These are phyloP conservation scores for Colletotrichum aenigma DNA, from an alignment of 2,329 filamentous ascomycete genomes.

Conservation along the genomic window DNA sequence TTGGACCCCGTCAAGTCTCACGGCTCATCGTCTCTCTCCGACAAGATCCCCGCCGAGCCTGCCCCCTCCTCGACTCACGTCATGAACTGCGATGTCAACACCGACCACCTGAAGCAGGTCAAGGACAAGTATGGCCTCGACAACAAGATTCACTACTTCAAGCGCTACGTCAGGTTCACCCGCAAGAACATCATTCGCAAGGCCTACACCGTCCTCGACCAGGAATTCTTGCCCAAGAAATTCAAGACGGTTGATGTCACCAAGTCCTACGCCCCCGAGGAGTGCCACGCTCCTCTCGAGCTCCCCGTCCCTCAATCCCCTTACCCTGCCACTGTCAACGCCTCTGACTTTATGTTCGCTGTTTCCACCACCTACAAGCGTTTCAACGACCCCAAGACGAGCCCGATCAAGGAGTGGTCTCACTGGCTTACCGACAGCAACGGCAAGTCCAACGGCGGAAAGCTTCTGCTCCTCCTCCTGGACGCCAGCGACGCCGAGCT, in stretches of 20 bases:
- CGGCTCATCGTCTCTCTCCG: slow-evolving; percentile 23
- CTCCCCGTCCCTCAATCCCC: slow-evolving; percentile 56
- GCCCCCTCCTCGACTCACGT: slow-evolving; percentile 29
- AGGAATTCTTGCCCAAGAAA: slow-evolving; percentile 49
- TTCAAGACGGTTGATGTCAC: slow-evolving; percentile 54
- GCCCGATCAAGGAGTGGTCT: slow-evolving; percentile 61
- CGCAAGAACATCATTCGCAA: slow-evolving; percentile 54
- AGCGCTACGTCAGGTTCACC: slow-evolving; percentile 58
- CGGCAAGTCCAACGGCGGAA: slow-evolving; percentile 60
- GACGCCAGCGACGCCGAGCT: slow-evolving; percentile 58
- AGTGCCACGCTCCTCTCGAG: slow-evolving; percentile 54
- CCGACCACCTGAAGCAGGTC: slow-evolving; percentile 47
- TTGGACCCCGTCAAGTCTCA: slow-evolving; percentile 22
- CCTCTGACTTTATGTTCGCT: slow-evolving; percentile 63
- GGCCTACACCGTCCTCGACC: slow-evolving; percentile 53
- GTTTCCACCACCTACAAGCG: slow-evolving; percentile 63
- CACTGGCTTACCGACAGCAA: slow-evolving; percentile 64
- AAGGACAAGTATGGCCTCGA: slow-evolving; percentile 52
- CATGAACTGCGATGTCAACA: slow-evolving; percentile 57
- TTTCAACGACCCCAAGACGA: slow-evolving; percentile 55
- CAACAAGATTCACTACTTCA: slow-evolving; percentile 59
- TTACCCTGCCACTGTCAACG: slow-evolving; percentile 54
- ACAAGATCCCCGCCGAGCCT: slow-evolving; percentile 30
- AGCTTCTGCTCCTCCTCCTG: slow-evolving; percentile 58
- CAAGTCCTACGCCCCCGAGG: slow-evolving; percentile 42